phyloP scores from a whole-genome alignment of 371 early-diverging fungal species.

The Mycotypha africana region DNA sequence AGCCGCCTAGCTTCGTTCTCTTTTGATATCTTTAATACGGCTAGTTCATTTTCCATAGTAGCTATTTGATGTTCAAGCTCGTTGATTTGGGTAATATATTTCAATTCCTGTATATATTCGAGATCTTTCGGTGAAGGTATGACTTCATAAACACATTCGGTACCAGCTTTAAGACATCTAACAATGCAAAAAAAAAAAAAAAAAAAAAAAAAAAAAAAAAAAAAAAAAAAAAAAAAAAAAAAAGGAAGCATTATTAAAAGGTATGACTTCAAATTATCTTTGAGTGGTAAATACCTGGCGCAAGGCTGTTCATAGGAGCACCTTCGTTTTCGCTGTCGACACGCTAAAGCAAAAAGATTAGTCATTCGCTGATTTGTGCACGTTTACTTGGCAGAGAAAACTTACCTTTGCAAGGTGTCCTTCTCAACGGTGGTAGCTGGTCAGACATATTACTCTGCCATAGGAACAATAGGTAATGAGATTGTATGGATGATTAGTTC shows the following conservation, averaged over 20 bases:
- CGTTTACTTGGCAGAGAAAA: not conserved
- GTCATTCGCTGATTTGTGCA: not conserved
- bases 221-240: too few species aligned
- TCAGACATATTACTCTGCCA: too few species aligned
- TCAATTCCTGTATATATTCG: slow-evolving; percentile 29
- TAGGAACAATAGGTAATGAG: too few species aligned
- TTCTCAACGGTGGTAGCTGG: too few species aligned
- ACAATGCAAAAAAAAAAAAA: not conserved
- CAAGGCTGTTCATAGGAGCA: slow-evolving; percentile 37
- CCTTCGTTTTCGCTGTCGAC: slow-evolving; percentile 35
- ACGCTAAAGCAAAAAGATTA: slow-evolving; percentile 2
- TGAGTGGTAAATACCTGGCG: slow-evolving; percentile 15
- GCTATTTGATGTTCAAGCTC: slow-evolving; percentile 9
- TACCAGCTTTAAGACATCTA: slow-evolving; percentile 26
- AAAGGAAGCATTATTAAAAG: too few species aligned
- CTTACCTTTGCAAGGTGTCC: slow-evolving; percentile 8
- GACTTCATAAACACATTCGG: slow-evolving; percentile 27
- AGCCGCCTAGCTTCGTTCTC: not conserved
- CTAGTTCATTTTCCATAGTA: slow-evolving; percentile 15
- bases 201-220: too few species aligned
- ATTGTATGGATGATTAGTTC: too few species aligned
- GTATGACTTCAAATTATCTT: not conserved
- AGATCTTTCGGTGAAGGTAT: slow-evolving; percentile 34
- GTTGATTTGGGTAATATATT: slow-evolving; percentile 14
- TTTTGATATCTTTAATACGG: slow-evolving; percentile 2